Conservation (phyloP, 2,329 filamentous ascomycete genomes). For the Tolypocladium cylindrosporum region DNA sequence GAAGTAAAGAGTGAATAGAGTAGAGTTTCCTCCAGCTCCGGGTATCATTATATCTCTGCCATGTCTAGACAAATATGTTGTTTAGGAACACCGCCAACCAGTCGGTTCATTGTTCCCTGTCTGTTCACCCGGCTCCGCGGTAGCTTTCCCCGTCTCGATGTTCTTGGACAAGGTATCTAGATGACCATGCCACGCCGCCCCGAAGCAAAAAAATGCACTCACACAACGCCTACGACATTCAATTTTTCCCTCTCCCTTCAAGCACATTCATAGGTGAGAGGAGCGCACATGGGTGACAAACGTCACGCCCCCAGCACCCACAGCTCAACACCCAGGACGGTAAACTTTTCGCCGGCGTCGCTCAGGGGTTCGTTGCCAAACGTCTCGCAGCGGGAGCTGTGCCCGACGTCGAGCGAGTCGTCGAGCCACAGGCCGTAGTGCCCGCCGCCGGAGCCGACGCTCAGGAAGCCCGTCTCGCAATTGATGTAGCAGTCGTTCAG, state of each 20-base stretch:
- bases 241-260: background rate
- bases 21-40: background rate
- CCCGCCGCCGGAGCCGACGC: constrained; percentile 79
- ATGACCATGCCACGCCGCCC: background rate
- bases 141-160: background rate
- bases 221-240: background rate
- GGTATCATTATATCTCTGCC: background rate
- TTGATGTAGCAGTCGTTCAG: constrained; percentile 96
- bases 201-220: background rate
- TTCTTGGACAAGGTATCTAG: background rate
- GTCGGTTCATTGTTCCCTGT: background rate
- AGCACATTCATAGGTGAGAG: background rate
- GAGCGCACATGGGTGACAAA: background rate
- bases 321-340: constrained; percentile 80
- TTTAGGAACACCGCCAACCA: background rate
- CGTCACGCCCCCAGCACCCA: constrained; percentile 68
- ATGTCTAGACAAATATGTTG: background rate
- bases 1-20: constrained; percentile 1
- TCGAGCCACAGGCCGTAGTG: constrained; percentile 93
- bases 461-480: constrained; percentile 77
- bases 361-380: constrained; percentile 93
- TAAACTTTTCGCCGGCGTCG: constrained; percentile 87
- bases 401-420: constrained; percentile 70
- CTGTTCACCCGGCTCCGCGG: background rate
- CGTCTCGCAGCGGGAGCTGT: constrained; percentile 76